A percentile compares a stretch with the other conserved stretches of the same genome.
phyloP scores from a whole-genome alignment of 73 alveolate species.

The Durusdinium trenchii region DNA sequence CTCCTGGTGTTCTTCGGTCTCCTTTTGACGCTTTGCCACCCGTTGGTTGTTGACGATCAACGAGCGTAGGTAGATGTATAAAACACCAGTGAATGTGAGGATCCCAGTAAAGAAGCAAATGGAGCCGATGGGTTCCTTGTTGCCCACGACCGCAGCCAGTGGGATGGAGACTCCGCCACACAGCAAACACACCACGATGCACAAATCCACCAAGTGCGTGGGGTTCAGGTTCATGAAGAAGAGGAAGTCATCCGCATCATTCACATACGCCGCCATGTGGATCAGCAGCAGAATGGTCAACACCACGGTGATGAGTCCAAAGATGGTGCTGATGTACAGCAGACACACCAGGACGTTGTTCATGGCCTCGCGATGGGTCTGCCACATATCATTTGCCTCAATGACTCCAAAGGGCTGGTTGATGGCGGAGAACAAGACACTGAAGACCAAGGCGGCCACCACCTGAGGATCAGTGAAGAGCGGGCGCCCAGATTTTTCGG shows the following conservation, averaged over 20 bases:
- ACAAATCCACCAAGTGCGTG: not conserved
- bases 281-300: constrained; percentile 66
- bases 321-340: constrained; percentile 36
- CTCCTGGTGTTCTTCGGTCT: not conserved
- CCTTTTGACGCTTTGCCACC: not conserved
- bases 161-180: constrained; percentile 44
- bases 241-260: constrained; percentile 62
- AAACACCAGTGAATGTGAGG: not conserved
- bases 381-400: constrained; percentile 48
- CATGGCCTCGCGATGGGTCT: constrained; percentile 47
- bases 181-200: constrained; percentile 13
- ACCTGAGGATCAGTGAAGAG: too few relatives aligned
- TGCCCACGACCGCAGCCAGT: constrained; percentile 62
- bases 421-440: constrained; percentile 75
- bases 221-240: constrained; percentile 49
- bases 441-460: constrained; percentile 55
- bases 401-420: constrained; percentile 59
- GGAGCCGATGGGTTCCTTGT: constrained; percentile 56
- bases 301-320: constrained; percentile 50
- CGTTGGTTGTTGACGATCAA: constrained; percentile 1
- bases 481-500: too few relatives aligned
- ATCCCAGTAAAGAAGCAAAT: constrained; percentile 59
- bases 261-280: constrained; percentile 45
- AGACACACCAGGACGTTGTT: constrained; percentile 31
- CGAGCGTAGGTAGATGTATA: constrained; percentile 32